Evolutionary conservation across 768 basidiomycete genomes (phyloP).

Genomic region (Pleurotus sapidus): DNA sequence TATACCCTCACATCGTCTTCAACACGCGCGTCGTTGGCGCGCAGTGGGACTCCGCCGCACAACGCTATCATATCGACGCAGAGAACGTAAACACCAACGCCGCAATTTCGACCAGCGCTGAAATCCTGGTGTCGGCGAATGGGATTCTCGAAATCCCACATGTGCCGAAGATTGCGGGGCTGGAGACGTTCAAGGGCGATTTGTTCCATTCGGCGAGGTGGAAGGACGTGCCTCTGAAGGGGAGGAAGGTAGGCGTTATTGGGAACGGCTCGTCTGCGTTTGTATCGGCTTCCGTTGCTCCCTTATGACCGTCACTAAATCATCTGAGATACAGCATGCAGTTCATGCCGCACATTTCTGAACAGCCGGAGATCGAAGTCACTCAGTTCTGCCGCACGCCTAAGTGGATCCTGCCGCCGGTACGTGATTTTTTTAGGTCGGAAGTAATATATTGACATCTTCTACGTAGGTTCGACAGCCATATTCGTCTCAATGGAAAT

Average conservation of each 20-base stretch:
- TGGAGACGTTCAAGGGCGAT: slow-evolving; percentile 41
- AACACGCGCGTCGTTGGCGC: slow-evolving; percentile 40
- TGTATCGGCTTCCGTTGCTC: slow-evolving; percentile 16
- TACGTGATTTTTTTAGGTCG: slow-evolving; percentile 18
- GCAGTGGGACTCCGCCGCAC: slow-evolving; percentile 36
- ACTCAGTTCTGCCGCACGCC: slow-evolving; percentile 50
- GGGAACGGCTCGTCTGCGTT: slow-evolving; percentile 58
- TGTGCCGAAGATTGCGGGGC: slow-evolving; percentile 28
- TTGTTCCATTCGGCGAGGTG: slow-evolving; percentile 56
- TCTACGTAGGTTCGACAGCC: neutral
- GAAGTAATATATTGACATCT: neutral
- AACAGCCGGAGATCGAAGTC: slow-evolving; percentile 35
- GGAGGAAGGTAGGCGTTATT: slow-evolving; percentile 53
- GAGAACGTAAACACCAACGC: slow-evolving; percentile 30
- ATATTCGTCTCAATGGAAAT: slow-evolving; percentile 22
- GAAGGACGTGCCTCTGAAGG: slow-evolving; percentile 36
- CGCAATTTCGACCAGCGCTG: slow-evolving; percentile 26
- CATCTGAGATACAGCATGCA: slow-evolving; percentile 37
- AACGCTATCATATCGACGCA: slow-evolving; percentile 34
- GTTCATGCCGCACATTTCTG: slow-evolving; percentile 41
- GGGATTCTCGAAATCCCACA: slow-evolving; percentile 46
- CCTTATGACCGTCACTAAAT: no score
- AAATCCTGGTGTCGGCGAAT: slow-evolving; percentile 49
- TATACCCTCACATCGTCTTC: slow-evolving; percentile 39
- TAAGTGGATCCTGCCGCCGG: slow-evolving; percentile 45